Evolutionary conservation across 345 rosid species (phyloP).

Genomic region (Salix dunnii): DNA sequence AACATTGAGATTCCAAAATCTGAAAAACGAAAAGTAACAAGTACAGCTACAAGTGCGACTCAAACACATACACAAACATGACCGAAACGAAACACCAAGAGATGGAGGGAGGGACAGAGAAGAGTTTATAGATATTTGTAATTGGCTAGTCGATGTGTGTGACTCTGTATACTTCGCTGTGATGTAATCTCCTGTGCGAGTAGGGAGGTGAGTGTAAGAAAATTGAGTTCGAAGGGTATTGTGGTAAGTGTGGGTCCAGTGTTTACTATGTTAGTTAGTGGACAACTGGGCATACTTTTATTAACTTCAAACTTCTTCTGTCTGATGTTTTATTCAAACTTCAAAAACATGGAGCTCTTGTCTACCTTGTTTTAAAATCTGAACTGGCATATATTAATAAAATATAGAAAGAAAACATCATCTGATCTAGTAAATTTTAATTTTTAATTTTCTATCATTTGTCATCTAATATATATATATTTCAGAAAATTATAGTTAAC

Average conservation of each 20-base stretch:
- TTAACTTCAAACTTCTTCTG: neutral
- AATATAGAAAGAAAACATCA: too few relatives aligned
- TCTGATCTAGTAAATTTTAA: too few relatives aligned
- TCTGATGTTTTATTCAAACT: neutral
- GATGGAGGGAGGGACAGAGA: neutral
- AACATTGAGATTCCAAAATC: constrained; percentile 29
- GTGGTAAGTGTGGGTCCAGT: neutral
- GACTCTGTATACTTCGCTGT: neutral
- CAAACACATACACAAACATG: constrained; percentile 14
- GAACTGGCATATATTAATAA: too few relatives aligned
- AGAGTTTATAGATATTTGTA: constrained; percentile 39
- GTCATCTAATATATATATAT: too few relatives aligned
- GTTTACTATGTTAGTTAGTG: neutral
- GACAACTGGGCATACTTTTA: neutral
- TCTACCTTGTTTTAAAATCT: neutral
- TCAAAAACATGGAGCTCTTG: neutral
- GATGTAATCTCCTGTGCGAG: constrained; percentile 6
- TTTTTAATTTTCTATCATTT: too few relatives aligned
- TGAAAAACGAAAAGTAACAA: constrained; percentile 7
- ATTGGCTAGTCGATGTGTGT: constrained; percentile 28
- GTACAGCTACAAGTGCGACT: neutral
- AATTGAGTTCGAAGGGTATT: constrained; percentile 6
- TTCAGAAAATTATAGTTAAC: too few relatives aligned
- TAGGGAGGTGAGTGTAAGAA: constrained; percentile 8
- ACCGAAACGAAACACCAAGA: neutral